Evolutionary conservation across 305 asterid genomes (phyloP).

Genomic region (Fraxinus platypoda): DNA sequence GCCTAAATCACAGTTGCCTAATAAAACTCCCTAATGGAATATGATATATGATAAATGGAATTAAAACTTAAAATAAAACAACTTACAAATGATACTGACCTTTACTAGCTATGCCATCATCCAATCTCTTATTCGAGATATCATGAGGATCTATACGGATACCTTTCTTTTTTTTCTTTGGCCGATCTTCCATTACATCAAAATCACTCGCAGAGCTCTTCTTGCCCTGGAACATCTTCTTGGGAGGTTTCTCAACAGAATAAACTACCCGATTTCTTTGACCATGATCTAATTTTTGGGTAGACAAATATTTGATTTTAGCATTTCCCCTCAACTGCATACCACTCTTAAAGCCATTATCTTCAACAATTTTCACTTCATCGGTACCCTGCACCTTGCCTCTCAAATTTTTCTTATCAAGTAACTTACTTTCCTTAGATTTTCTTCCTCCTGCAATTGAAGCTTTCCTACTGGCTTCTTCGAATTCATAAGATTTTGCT

Average conservation of each 20-base stretch:
- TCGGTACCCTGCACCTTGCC: constrained; percentile 28
- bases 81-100: constrained; percentile 45
- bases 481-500: constrained; percentile 28
- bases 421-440: constrained; percentile 29
- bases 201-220: constrained; percentile 38
- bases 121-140: constrained; percentile 81
- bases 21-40: neutral
- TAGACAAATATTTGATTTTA: constrained; percentile 30
- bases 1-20: neutral
- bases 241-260: constrained; percentile 31
- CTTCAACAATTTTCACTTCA: constrained; percentile 28
- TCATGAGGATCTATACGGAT: constrained; percentile 77
- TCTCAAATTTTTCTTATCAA: constrained; percentile 34
- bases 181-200: constrained; percentile 36
- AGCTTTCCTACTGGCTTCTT: constrained; percentile 20
- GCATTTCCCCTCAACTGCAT: constrained; percentile 27
- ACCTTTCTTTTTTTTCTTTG: constrained; percentile 64
- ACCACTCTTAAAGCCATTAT: constrained; percentile 32
- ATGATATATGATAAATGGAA: neutral
- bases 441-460: constrained; percentile 25
- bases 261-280: constrained; percentile 31
- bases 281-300: constrained; percentile 28
- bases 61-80: constrained; percentile 11
- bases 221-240: constrained; percentile 42
- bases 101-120: constrained; percentile 45